phyloP scores from a whole-genome alignment of 148 eudicot species.

The Camellia granthamiana region DNA sequence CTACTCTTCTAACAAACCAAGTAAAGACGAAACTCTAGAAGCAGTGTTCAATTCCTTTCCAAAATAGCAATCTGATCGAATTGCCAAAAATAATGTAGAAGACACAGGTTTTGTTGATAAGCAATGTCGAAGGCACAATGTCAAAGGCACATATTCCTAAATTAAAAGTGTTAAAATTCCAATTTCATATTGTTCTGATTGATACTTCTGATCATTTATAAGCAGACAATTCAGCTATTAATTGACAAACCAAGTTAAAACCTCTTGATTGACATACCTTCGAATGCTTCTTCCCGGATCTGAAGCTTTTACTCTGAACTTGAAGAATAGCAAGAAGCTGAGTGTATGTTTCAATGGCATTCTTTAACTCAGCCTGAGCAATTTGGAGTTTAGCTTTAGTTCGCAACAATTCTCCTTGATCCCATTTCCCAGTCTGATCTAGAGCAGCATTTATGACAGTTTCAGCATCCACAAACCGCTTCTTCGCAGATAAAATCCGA shows the following conservation, averaged over 20 bases:
- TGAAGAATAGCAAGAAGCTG: conserved; percentile 69
- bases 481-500: conserved; percentile 62
- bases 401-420: conserved; percentile 57
- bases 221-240: not conserved
- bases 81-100: not conserved
- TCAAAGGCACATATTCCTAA: not conserved
- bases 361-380: conserved; percentile 53
- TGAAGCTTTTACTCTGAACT: conserved; percentile 46
- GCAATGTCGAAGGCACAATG: not conserved
- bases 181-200: not conserved
- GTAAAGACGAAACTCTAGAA: not conserved
- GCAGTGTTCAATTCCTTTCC: not conserved
- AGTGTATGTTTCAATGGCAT: conserved; percentile 54
- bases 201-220: not conserved
- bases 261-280: conserved; percentile 25
- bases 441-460: conserved; percentile 58
- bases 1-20: not conserved
- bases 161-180: not conserved
- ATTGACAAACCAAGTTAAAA: not conserved
- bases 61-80: not conserved
- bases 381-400: conserved; percentile 70
- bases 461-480: conserved; percentile 54
- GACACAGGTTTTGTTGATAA: too few relatives aligned
- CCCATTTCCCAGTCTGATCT: conserved; percentile 65
- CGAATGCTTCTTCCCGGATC: conserved; percentile 41